Evolutionary conservation across 1,139 yeast genomes (phyloP).

Genomic region (Hyphopichia khmerensis): DNA sequence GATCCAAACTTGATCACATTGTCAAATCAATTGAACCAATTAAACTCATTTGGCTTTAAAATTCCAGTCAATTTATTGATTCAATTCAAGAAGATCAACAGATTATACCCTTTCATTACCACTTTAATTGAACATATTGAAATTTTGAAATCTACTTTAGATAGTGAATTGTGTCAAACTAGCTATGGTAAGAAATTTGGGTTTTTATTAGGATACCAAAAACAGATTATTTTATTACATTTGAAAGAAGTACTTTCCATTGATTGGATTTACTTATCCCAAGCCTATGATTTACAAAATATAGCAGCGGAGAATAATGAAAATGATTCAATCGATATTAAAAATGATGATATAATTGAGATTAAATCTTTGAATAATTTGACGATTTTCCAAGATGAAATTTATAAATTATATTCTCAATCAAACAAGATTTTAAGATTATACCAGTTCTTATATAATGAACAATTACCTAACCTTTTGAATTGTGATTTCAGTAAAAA

Average conservation of each 20-base stretch:
- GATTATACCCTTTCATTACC: constrained; percentile 59
- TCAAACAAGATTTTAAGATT: constrained; percentile 29
- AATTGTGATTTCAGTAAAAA: constrained; percentile 24
- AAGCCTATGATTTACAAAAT: constrained; percentile 44
- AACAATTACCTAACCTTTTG: constrained; percentile 22
- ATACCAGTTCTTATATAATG: constrained; percentile 17
- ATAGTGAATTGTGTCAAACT: constrained; percentile 14
- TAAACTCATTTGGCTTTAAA: constrained; percentile 54
- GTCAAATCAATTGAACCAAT: constrained; percentile 53
- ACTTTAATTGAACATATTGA: constrained; percentile 47
- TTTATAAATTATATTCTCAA: constrained; percentile 26
- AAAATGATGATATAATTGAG: constrained; percentile 26
- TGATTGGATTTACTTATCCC: constrained; percentile 57
- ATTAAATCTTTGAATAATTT: constrained; percentile 39
- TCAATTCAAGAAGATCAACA: constrained; percentile 44
- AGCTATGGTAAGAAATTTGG: constrained; percentile 36
- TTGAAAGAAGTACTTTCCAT: constrained; percentile 29
- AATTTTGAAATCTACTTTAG: constrained; percentile 28
- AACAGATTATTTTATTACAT: constrained; percentile 24
- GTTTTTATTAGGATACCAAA: constrained; percentile 42
- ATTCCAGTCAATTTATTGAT: constrained; percentile 44
- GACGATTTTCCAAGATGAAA: constrained; percentile 36
- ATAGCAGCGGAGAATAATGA: constrained; percentile 10
- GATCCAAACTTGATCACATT: constrained; percentile 44
- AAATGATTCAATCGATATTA: constrained; percentile 1